Conservation (phyloP, 208 protist genomes). For the Balamuthia mandrillaris region DNA sequence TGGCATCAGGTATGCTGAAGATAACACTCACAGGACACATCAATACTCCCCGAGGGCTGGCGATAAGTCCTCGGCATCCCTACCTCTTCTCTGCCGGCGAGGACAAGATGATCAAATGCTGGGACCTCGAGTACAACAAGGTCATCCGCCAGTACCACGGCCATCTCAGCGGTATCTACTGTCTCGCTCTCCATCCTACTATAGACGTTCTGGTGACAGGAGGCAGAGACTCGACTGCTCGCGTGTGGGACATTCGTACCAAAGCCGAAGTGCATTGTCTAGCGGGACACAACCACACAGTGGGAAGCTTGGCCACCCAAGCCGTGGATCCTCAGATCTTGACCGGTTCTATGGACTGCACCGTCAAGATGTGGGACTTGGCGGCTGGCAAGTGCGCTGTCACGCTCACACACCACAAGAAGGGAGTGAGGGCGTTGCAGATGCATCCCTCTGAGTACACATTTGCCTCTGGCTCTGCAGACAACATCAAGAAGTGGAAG, state of each 20-base stretch:
- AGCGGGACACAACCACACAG: slow-evolving; percentile 87
- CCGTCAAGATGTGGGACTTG: slow-evolving; percentile 75
- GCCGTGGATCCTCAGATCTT: slow-evolving; percentile 78
- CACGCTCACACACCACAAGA: slow-evolving; percentile 98
- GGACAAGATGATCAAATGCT: slow-evolving; percentile 97
- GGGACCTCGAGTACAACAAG: slow-evolving; percentile 95
- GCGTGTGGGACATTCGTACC: slow-evolving; percentile 87
- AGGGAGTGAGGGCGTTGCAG: slow-evolving; percentile 88
- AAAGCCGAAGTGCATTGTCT: slow-evolving; percentile 68
- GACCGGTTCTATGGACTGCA: slow-evolving; percentile 62
- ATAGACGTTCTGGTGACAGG: slow-evolving; percentile 97
- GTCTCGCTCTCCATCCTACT: slow-evolving; percentile 88
- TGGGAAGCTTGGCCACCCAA: slow-evolving; percentile 84
- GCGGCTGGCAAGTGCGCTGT: slow-evolving; percentile 57
- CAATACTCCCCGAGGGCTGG: slow-evolving; percentile 74
- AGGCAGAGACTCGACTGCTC: slow-evolving; percentile 88
- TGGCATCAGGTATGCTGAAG: slow-evolving; percentile 91
- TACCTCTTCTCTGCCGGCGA: slow-evolving; percentile 98
- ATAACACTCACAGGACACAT: slow-evolving; percentile 98
- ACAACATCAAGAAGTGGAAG: slow-evolving; percentile 96
- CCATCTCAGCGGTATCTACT: slow-evolving; percentile 90
- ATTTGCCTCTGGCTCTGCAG: slow-evolving; percentile 90
- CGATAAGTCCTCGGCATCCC: slow-evolving; percentile 85
- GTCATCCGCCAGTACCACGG: slow-evolving; percentile 92
- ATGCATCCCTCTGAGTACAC: slow-evolving; percentile 82